Conservation (phyloP, 2,329 filamentous ascomycete genomes). For the Pseudogymnoascus sp. region DNA sequence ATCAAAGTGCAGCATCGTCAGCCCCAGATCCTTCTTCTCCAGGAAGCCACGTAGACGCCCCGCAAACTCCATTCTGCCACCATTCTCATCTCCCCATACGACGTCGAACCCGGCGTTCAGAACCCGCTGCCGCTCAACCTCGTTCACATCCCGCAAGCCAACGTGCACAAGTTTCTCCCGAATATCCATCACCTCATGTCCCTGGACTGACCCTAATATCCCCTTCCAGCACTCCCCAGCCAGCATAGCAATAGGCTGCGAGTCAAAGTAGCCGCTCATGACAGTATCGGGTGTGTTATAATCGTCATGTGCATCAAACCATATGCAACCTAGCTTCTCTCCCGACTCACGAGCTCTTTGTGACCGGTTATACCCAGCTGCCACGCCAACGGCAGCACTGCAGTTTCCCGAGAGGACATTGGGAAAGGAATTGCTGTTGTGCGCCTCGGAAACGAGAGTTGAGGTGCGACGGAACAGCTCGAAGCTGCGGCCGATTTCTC, state of each 20-base stretch:
- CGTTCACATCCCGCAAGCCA: conserved; percentile 25
- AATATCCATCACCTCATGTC: conserved; percentile 18
- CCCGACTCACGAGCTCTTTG: neutral
- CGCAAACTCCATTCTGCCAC: conserved; percentile 17
- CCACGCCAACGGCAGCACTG: conserved; percentile 30
- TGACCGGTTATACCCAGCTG: conserved; percentile 27
- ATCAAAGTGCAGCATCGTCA: conserved; percentile 31
- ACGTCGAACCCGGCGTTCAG: conserved; percentile 25
- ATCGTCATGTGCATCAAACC: conserved; percentile 39
- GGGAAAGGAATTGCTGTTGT: conserved; percentile 28
- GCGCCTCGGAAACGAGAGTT: conserved; percentile 24
- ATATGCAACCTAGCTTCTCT: conserved; percentile 29
- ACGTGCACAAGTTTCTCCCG: conserved; percentile 22
- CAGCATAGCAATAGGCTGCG: conserved; percentile 32
- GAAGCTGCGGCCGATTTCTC: conserved; percentile 34
- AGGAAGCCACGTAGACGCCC: conserved; percentile 13
- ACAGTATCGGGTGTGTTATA: conserved; percentile 31
- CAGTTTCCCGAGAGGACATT: conserved; percentile 35
- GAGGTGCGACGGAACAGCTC: conserved; percentile 34
- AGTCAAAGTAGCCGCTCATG: conserved; percentile 32
- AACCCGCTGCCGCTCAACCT: conserved; percentile 27
- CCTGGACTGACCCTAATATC: conserved; percentile 28
- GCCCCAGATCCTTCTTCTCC: conserved; percentile 11
- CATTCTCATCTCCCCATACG: conserved; percentile 24
- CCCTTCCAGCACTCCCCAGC: conserved; percentile 29